Evolutionary conservation across 305 asterid species (phyloP).

Genomic region (Fraxinus paxiana): DNA sequence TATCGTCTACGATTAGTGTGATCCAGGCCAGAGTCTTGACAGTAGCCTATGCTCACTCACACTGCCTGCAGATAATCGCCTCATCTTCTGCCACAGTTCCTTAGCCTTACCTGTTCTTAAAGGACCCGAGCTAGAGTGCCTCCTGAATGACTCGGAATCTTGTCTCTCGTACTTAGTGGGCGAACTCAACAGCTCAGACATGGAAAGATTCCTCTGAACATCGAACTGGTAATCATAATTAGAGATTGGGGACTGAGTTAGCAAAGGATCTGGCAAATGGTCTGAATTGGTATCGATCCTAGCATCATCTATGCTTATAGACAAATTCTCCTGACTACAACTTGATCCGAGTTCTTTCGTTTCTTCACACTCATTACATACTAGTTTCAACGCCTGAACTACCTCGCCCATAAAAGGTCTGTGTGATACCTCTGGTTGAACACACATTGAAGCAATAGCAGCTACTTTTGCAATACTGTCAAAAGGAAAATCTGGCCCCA

Average conservation of each 20-base stretch:
- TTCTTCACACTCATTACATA: slow-evolving; percentile 63
- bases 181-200: slow-evolving; percentile 60
- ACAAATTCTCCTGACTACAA: slow-evolving; percentile 46
- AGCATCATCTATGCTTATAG: slow-evolving; percentile 39
- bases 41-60: slow-evolving; percentile 67
- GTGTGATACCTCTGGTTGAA: slow-evolving; percentile 88
- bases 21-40: slow-evolving; percentile 58
- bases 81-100: slow-evolving; percentile 61
- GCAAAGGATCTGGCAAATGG: slow-evolving; percentile 34
- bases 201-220: slow-evolving; percentile 60
- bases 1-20: slow-evolving; percentile 35
- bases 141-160: slow-evolving; percentile 50
- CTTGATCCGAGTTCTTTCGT: slow-evolving; percentile 37
- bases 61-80: slow-evolving; percentile 52
- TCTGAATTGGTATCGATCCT: slow-evolving; percentile 32
- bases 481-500: slow-evolving; percentile 51
- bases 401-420: slow-evolving; percentile 98
- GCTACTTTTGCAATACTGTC: slow-evolving; percentile 79
- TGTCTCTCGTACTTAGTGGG: slow-evolving; percentile 36
- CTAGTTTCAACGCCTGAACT: slow-evolving; percentile 80
- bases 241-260: slow-evolving; percentile 43
- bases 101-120: slow-evolving; percentile 40
- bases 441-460: slow-evolving; percentile 96
- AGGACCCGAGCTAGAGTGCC: slow-evolving; percentile 75
- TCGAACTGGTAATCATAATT: slow-evolving; percentile 52